phyloP scores from a whole-genome alignment of 2,329 filamentous ascomycete genomes.

The Phialophora tarda region DNA sequence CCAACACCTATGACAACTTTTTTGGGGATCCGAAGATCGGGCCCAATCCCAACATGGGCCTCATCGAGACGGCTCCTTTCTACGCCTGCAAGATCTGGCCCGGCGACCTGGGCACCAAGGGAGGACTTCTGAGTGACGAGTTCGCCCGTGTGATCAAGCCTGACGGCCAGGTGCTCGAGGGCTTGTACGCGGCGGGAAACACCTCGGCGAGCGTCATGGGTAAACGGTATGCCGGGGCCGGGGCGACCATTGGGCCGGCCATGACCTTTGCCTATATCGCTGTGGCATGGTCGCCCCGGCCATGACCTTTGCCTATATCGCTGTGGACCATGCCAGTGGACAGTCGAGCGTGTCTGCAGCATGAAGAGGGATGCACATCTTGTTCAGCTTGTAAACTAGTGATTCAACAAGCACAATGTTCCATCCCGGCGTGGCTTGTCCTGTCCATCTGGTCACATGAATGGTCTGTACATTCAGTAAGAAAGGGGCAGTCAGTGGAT shows the following conservation, averaged over 20 bases:
- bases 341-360: too few species aligned
- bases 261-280: slow-evolving; percentile 32
- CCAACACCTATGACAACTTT: slow-evolving; percentile 43
- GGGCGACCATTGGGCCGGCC: slow-evolving; percentile 26
- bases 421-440: too few species aligned
- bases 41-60: slow-evolving; percentile 45
- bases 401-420: too few species aligned
- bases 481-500: too few species aligned
- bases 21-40: slow-evolving; percentile 44
- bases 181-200: slow-evolving; percentile 28
- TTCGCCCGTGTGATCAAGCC: slow-evolving; percentile 21
- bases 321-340: too few species aligned
- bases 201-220: slow-evolving; percentile 19
- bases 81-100: slow-evolving; percentile 47
- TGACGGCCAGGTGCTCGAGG: slow-evolving; percentile 11
- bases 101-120: slow-evolving; percentile 46
- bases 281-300: too few species aligned
- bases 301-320: slow-evolving; percentile 29
- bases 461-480: too few species aligned
- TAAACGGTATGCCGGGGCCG: slow-evolving; percentile 24
- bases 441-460: too few species aligned
- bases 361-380: too few species aligned
- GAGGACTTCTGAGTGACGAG: slow-evolving; percentile 20
- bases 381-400: too few species aligned
- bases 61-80: slow-evolving; percentile 42